Conservation (phyloP, 345 rosid species). For the Murraya koenigii region DNA sequence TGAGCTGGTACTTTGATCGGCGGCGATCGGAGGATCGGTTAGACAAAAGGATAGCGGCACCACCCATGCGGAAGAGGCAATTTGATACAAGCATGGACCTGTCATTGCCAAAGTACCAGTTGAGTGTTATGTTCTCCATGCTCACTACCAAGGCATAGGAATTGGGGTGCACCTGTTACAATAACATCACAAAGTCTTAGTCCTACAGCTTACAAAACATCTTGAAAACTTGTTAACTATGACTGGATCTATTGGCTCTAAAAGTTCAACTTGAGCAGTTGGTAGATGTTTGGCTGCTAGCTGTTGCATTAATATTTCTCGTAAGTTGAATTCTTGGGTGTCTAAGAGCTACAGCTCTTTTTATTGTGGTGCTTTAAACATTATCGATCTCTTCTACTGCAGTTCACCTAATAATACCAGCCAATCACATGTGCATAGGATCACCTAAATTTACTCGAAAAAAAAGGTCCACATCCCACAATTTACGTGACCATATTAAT, state of each 20-base stretch:
- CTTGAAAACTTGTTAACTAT: neutral
- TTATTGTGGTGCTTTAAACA: neutral
- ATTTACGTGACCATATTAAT: neutral
- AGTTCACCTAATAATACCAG: slow-evolving; percentile 1
- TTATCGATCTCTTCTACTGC: neutral
- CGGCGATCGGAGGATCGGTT: slow-evolving; percentile 69
- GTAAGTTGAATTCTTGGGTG: neutral
- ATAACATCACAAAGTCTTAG: neutral
- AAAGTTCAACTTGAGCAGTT: neutral
- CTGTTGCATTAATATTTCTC: neutral
- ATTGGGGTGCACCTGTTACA: slow-evolving; percentile 65
- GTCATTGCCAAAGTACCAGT: slow-evolving; percentile 93
- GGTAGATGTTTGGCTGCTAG: neutral
- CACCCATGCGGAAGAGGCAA: slow-evolving; percentile 95
- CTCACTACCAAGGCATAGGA: slow-evolving; percentile 91
- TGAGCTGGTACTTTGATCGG: slow-evolving; percentile 81
- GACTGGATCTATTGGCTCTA: neutral
- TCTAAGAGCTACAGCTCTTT: neutral
- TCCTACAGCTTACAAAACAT: neutral
- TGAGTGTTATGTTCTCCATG: slow-evolving; percentile 84
- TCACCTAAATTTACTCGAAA: neutral
- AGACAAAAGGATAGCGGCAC: slow-evolving; percentile 87
- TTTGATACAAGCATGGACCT: slow-evolving; percentile 91
- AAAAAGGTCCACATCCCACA: neutral
- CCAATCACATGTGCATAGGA: neutral